phyloP scores from a whole-genome alignment of 148 eudicot species.

The Rhododendron ferrugineum region DNA sequence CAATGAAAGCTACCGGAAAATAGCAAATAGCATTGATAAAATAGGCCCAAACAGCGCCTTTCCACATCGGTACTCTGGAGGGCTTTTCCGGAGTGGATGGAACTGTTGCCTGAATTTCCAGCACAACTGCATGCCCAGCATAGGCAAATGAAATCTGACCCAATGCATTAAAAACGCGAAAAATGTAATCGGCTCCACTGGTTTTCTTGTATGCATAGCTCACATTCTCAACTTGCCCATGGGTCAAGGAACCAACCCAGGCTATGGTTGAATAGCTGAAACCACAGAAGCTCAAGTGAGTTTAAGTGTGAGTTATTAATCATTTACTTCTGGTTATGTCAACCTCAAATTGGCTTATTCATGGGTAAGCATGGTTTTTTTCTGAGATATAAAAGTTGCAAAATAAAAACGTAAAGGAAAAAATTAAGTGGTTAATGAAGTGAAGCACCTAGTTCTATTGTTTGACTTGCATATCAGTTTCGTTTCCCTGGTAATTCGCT shows the following conservation, averaged over 20 bases:
- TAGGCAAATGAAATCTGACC: conserved; percentile 82
- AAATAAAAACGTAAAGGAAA: neutral
- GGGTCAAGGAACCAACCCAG: conserved; percentile 68
- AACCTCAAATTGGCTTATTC: neutral
- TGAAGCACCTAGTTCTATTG: neutral
- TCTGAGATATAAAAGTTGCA: neutral
- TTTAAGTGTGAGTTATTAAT: neutral
- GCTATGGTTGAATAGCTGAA: conserved; percentile 93
- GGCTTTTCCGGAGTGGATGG: conserved; percentile 88
- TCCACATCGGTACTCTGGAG: conserved; percentile 72
- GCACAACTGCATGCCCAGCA: conserved; percentile 77
- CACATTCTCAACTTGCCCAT: conserved; percentile 56
- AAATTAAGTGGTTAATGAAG: neutral
- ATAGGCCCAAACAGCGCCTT: conserved; percentile 77
- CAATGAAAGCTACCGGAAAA: conserved; percentile 80
- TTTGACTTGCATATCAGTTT: neutral
- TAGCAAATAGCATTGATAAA: conserved; percentile 76
- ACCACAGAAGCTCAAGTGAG: neutral
- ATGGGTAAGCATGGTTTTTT: neutral
- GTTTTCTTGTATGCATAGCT: conserved; percentile 73
- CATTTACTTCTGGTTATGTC: neutral
- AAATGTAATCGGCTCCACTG: conserved; percentile 47
- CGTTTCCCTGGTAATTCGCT: neutral
- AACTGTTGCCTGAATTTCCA: conserved; percentile 88
- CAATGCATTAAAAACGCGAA: conserved; percentile 75